These are phyloP conservation scores for Penicillium sp. DNA, from an alignment of 2,329 filamentous ascomycete genomes.

Conservation along the genomic window DNA sequence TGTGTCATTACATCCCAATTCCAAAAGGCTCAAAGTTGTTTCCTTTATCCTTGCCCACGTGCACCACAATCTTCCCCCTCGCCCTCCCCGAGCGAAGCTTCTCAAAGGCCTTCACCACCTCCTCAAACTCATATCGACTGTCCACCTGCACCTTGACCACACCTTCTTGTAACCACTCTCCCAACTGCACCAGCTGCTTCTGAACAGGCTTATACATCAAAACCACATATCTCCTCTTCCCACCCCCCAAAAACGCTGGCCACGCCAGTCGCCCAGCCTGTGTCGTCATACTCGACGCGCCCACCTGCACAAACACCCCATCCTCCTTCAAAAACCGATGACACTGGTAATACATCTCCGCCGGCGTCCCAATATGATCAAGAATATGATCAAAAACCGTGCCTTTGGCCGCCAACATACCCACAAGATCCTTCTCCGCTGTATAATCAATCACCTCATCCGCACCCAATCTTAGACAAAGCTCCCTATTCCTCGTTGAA, in stretches of 20 bases:
- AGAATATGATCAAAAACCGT: constrained; percentile 58
- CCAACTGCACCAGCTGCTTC: constrained; percentile 56
- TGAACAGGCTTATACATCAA: constrained; percentile 42
- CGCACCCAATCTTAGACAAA: constrained; percentile 63
- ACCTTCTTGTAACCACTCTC: constrained; percentile 60
- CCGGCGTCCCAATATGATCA: constrained; percentile 60
- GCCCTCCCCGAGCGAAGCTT: constrained; percentile 60
- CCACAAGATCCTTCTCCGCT: constrained; percentile 49
- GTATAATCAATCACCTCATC: constrained; percentile 67
- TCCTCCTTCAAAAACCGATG: constrained; percentile 55
- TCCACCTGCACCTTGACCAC: constrained; percentile 63
- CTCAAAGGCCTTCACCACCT: constrained; percentile 61
- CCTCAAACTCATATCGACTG: constrained; percentile 58
- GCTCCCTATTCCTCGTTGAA: constrained; percentile 59
- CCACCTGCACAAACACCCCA: constrained; percentile 60
- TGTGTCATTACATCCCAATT: constrained; percentile 4
- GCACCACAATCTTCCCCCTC: constrained; percentile 63
- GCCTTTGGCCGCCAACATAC: constrained; percentile 52
- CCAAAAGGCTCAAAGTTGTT: constrained; percentile 6
- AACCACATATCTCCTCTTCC: constrained; percentile 44
- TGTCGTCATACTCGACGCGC: constrained; percentile 41
- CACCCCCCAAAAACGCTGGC: constrained; percentile 56
- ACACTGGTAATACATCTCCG: constrained; percentile 57
- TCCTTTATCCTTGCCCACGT: constrained; percentile 27
- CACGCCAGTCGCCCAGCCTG: constrained; percentile 45